These are phyloP conservation scores for Citrus glauca DNA, from an alignment of 345 rosid species.

Conservation along the genomic window DNA sequence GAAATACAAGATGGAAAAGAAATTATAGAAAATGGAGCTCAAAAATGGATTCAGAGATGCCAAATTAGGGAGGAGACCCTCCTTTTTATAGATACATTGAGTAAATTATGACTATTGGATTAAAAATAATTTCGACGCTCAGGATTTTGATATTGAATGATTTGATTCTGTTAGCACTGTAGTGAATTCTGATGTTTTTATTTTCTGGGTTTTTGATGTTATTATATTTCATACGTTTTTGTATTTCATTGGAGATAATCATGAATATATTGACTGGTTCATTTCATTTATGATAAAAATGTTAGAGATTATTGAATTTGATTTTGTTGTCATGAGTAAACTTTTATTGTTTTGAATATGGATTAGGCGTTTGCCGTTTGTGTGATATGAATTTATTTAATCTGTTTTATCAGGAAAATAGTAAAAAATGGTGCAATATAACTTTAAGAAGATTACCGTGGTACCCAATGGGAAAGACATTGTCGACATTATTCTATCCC, in stretches of 20 bases:
- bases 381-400: not conserved
- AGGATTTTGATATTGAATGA: not conserved
- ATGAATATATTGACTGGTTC: not conserved
- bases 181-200: not conserved
- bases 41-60: no score
- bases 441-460: conserved; percentile 67
- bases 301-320: not conserved
- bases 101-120: no score
- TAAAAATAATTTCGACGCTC: no score
- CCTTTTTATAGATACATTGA: no score
- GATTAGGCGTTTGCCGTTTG: not conserved
- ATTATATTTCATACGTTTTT: not conserved
- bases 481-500: conserved; percentile 51
- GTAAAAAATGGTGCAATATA: conserved; percentile 51
- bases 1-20: no score
- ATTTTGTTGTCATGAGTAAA: not conserved
- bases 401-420: conserved; percentile 13
- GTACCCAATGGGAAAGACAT: conserved; percentile 77
- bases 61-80: no score
- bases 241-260: not conserved
- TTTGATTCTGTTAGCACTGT: not conserved
- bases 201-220: not conserved
- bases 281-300: not conserved
- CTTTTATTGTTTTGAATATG: not conserved
- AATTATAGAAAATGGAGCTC: no score